These are phyloP conservation scores for Leccinum subrobustum DNA, from an alignment of 1,284 basidiomycete species.

Conservation along the genomic window DNA sequence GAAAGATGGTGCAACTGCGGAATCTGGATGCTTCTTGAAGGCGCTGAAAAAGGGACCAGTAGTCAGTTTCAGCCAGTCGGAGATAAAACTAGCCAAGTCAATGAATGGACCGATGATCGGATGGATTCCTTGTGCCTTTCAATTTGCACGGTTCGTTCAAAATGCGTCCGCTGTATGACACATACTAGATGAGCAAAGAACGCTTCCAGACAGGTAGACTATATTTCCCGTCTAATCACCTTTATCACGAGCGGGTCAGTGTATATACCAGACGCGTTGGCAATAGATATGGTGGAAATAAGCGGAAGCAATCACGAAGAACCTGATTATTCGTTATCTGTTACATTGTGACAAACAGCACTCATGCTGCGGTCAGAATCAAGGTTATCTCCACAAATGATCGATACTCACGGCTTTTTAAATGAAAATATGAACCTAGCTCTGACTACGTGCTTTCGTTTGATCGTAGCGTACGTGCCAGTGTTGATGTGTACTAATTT, in stretches of 20 bases:
- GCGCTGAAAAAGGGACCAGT: background rate
- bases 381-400: background rate
- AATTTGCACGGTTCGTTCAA: background rate
- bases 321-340: background rate
- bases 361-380: background rate
- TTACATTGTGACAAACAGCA: background rate
- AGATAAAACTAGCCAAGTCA: background rate
- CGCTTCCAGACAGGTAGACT: background rate
- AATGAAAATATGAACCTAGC: background rate
- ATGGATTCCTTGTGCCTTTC: background rate
- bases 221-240: background rate
- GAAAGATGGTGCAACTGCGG: background rate
- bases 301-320: background rate
- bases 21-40: background rate
- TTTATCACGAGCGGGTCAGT: background rate
- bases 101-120: background rate
- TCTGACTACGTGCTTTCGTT: background rate
- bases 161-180: background rate
- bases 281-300: background rate
- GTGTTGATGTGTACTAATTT: background rate
- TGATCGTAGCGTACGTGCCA: background rate
- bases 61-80: background rate
- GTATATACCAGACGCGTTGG: background rate
- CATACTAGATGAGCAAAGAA: background rate
- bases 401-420: background rate